Evolutionary conservation across 73 alveolate species (phyloP).

Genomic region (Paramecium sexaurelia): DNA sequence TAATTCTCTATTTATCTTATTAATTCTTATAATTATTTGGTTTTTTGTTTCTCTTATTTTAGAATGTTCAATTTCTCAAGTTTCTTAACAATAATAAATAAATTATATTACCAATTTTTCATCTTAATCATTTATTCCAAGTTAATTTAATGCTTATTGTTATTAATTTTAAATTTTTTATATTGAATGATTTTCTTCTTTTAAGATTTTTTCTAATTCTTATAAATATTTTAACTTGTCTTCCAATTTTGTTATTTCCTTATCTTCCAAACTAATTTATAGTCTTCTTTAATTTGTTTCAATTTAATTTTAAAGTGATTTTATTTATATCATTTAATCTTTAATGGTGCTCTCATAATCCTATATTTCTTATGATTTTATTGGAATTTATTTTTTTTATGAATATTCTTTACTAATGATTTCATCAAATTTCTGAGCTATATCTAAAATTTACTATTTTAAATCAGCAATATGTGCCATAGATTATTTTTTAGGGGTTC

Average conservation of each 20-base stretch:
- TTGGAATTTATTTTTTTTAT: background rate
- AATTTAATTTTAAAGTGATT: background rate
- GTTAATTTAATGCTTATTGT: background rate
- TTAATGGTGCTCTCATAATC: background rate
- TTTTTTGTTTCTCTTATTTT: background rate
- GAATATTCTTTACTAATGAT: background rate
- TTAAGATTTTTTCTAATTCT: background rate
- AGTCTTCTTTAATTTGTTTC: background rate
- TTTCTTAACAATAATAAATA: background rate
- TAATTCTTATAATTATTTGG: background rate
- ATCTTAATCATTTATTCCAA: background rate
- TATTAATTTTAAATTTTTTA: background rate
- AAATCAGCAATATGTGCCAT: background rate
- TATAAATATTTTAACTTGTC: background rate
- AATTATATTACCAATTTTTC: background rate
- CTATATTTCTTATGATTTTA: background rate
- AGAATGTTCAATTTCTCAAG: background rate
- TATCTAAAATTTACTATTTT: background rate
- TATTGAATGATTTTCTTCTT: background rate
- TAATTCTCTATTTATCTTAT: background rate
- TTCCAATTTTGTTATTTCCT: background rate
- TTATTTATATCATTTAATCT: conserved; percentile 23
- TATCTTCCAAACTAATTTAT: conserved; percentile 18
- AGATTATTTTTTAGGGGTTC: background rate
- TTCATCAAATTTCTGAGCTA: background rate